Evolutionary conservation across 305 asterid genomes (phyloP).

Genomic region (Fraxinus angustifolia): DNA sequence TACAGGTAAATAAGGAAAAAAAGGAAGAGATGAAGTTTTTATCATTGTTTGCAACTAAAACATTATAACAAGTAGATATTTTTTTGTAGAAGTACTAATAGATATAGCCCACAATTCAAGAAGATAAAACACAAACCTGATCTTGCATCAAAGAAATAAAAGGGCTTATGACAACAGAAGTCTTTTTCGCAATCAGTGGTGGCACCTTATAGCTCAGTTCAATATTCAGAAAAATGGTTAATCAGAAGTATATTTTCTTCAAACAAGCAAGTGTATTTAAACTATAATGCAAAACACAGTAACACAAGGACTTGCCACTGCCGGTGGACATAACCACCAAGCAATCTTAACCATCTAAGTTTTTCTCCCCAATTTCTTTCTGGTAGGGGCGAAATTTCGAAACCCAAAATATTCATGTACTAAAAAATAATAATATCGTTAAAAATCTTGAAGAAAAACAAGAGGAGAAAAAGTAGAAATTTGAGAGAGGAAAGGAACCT

Average conservation of each 20-base stretch:
- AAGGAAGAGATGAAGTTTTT: background rate
- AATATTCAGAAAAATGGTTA: slow-evolving; percentile 11
- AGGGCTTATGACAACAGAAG: slow-evolving; percentile 80
- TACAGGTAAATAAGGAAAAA: background rate
- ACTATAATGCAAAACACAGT: slow-evolving; percentile 2
- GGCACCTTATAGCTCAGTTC: slow-evolving; percentile 83
- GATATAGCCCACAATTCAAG: background rate
- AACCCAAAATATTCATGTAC: slow-evolving; percentile 76
- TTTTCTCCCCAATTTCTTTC: slow-evolving; percentile 62
- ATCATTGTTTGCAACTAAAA: background rate
- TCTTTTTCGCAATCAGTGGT: slow-evolving; percentile 65
- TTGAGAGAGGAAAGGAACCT: slow-evolving; percentile 31
- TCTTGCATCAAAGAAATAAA: slow-evolving; percentile 95
- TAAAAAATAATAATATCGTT: background rate
- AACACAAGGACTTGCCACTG: slow-evolving; percentile 82
- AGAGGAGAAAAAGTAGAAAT: background rate
- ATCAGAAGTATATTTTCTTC: background rate
- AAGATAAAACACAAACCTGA: slow-evolving; percentile 46
- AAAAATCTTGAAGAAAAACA: background rate
- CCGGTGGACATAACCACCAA: slow-evolving; percentile 96
- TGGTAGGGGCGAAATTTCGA: slow-evolving; percentile 82
- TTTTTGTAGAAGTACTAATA: background rate
- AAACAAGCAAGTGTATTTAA: background rate
- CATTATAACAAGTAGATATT: slow-evolving; percentile 13
- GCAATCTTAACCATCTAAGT: slow-evolving; percentile 68